Evolutionary conservation across 768 basidiomycete genomes (phyloP).

Genomic region (Termitomyces sp.): DNA sequence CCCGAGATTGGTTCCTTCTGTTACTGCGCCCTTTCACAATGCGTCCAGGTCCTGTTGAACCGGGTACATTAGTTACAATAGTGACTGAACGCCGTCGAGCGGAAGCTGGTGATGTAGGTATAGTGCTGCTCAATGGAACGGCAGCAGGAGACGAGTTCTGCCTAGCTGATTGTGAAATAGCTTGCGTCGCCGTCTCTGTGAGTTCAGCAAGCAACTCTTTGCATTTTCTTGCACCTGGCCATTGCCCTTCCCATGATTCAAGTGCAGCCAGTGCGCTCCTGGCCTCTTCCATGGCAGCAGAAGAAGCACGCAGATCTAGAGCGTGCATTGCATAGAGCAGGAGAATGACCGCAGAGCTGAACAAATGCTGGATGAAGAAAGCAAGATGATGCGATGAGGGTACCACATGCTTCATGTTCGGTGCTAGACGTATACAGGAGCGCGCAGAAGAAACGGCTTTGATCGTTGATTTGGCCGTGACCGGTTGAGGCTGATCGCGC

Average conservation of each 20-base stretch:
- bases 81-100: slow-evolving; percentile 51
- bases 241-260: slow-evolving; percentile 77
- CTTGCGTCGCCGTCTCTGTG: slow-evolving; percentile 62
- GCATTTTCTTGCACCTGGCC: slow-evolving; percentile 87
- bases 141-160: slow-evolving; percentile 6
- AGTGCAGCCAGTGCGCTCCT: slow-evolving; percentile 64
- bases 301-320: slow-evolving; percentile 55
- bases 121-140: not conserved
- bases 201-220: slow-evolving; percentile 73
- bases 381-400: slow-evolving; percentile 84
- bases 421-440: slow-evolving; percentile 78
- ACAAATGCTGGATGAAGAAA: slow-evolving; percentile 85
- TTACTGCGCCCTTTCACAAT: slow-evolving; percentile 45
- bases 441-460: slow-evolving; percentile 84
- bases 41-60: slow-evolving; percentile 30
- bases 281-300: slow-evolving; percentile 78
- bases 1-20: slow-evolving; percentile 54
- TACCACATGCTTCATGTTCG: slow-evolving; percentile 78
- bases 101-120: slow-evolving; percentile 18
- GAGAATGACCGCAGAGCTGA: slow-evolving; percentile 84
- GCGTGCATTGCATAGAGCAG: slow-evolving; percentile 84
- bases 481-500: slow-evolving; percentile 60
- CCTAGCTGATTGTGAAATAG: slow-evolving; percentile 39
- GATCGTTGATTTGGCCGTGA: slow-evolving; percentile 64
- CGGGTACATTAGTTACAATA: slow-evolving; percentile 35